These are phyloP conservation scores for Poteriospumella lacustris DNA, from an alignment of 108 stramenopile species.

Conservation along the genomic window DNA sequence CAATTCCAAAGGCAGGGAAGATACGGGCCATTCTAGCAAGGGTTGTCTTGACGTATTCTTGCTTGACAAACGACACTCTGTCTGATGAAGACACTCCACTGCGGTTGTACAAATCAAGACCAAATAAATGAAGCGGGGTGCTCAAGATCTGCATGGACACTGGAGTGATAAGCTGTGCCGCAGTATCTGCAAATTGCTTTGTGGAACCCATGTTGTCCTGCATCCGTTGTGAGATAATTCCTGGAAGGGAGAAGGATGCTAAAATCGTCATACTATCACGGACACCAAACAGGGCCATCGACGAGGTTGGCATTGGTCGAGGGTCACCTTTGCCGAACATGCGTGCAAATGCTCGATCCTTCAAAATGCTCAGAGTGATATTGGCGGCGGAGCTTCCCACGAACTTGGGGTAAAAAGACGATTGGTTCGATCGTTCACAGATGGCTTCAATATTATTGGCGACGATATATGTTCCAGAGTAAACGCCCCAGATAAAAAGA, in stretches of 20 bases:
- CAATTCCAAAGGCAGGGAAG: conserved; percentile 11
- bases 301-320: not conserved
- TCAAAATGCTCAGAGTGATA: conserved; percentile 29
- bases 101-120: conserved; percentile 31
- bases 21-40: conserved; percentile 5
- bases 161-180: conserved; percentile 24
- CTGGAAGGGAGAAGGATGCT: conserved; percentile 32
- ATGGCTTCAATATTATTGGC: conserved; percentile 31
- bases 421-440: conserved; percentile 27
- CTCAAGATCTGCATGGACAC: conserved; percentile 27
- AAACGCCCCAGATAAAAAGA: conserved; percentile 30
- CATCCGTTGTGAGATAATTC: conserved; percentile 22
- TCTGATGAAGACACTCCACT: not conserved
- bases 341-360: conserved; percentile 35
- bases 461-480: conserved; percentile 34
- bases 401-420: conserved; percentile 26
- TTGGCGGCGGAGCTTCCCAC: conserved; percentile 25
- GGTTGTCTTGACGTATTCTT: conserved; percentile 17
- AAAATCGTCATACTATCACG: conserved; percentile 32
- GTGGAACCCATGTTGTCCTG: not conserved
- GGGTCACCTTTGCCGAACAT: conserved; percentile 30
- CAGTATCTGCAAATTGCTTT: conserved; percentile 6
- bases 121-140: conserved; percentile 31
- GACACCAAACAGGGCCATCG: conserved; percentile 13
- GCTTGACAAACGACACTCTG: not conserved